phyloP scores from a whole-genome alignment of 1,284 basidiomycete genomes.

The Ustilago sp. region DNA sequence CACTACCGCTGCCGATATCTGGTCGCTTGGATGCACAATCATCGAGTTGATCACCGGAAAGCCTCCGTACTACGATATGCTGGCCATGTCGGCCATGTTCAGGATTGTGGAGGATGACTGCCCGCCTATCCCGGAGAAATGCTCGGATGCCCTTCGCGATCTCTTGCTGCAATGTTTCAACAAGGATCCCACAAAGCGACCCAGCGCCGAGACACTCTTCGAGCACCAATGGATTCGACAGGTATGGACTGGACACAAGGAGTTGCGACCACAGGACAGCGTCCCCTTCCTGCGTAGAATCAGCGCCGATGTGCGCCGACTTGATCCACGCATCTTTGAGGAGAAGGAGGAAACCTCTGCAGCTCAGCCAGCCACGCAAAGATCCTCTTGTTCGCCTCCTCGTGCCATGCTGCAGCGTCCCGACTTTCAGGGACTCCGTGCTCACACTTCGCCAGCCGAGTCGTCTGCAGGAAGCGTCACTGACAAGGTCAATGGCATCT shows the following conservation, averaged over 20 bases:
- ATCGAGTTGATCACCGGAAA: slow-evolving; percentile 90
- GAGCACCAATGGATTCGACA: slow-evolving; percentile 89
- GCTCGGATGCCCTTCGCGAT: slow-evolving; percentile 79
- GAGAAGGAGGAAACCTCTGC: slow-evolving; percentile 8
- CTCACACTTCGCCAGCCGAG: slow-evolving; percentile 42
- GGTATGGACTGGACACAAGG: slow-evolving; percentile 80
- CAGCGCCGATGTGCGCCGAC: slow-evolving; percentile 82
- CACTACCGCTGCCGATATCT: slow-evolving; percentile 77
- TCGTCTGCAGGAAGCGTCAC: slow-evolving; percentile 21
- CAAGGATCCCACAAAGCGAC: slow-evolving; percentile 84
- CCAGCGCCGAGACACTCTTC: slow-evolving; percentile 83
- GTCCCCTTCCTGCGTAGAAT: slow-evolving; percentile 92
- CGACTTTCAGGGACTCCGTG: slow-evolving; percentile 26
- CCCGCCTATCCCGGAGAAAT: slow-evolving; percentile 84
- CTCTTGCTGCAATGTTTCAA: slow-evolving; percentile 87
- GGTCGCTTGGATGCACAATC: slow-evolving; percentile 93
- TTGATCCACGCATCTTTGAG: slow-evolving; percentile 51
- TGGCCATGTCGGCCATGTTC: slow-evolving; percentile 77
- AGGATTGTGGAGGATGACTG: slow-evolving; percentile 91
- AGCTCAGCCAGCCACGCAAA: slow-evolving; percentile 42
- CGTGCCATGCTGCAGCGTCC: slow-evolving; percentile 35
- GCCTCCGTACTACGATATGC: slow-evolving; percentile 84
- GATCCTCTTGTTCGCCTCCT: slow-evolving; percentile 49
- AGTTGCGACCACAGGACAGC: slow-evolving; percentile 80
- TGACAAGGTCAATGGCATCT: slow-evolving; percentile 20